Percentiles rank a stretch among this genome's conserved stretches.
phyloP scores from a whole-genome alignment of 2,329 filamentous ascomycete genomes.

The Tolypocladium tundrense region DNA sequence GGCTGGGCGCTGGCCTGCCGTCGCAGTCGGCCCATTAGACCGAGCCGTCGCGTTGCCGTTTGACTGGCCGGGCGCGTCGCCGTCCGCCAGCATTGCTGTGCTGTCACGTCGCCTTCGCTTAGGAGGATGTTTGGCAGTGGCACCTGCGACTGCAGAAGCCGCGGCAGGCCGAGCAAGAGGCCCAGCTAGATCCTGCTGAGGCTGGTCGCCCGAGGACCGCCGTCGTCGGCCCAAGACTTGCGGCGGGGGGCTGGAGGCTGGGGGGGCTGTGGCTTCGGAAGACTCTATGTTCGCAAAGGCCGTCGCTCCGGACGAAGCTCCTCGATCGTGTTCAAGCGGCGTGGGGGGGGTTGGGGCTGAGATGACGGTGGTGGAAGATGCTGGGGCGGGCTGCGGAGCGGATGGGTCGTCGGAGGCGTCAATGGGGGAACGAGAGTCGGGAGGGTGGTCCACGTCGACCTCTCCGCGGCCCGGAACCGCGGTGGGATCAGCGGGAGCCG shows the following conservation, averaged over 20 bases:
- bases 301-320: slow-evolving; percentile 15
- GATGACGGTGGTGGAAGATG: slow-evolving; percentile 35
- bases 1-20: slow-evolving; percentile 10
- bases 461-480: slow-evolving; percentile 29
- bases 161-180: slow-evolving; percentile 11
- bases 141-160: slow-evolving; percentile 5
- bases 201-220: slow-evolving; percentile 32
- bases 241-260: slow-evolving; percentile 15
- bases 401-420: slow-evolving; percentile 53
- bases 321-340: slow-evolving; percentile 12
- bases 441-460: slow-evolving; percentile 30
- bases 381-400: slow-evolving; percentile 41
- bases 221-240: slow-evolving; percentile 46
- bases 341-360: slow-evolving; percentile 25
- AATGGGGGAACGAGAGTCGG: slow-evolving; percentile 21
- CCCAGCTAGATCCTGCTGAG: slow-evolving; percentile 17
- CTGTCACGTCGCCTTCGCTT: slow-evolving; percentile 47
- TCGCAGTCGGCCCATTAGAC: slow-evolving; percentile 31
- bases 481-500: slow-evolving; percentile 12
- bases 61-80: slow-evolving; percentile 35
- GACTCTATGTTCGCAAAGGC: slow-evolving; percentile 30
- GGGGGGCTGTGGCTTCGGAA: slow-evolving; percentile 18
- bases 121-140: slow-evolving; percentile 12
- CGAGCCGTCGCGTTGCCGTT: slow-evolving; percentile 40
- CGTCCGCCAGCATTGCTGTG: slow-evolving; percentile 53